Evolutionary conservation across 257 asterid genomes (phyloP).

Genomic region (Coffea eugenioides): DNA sequence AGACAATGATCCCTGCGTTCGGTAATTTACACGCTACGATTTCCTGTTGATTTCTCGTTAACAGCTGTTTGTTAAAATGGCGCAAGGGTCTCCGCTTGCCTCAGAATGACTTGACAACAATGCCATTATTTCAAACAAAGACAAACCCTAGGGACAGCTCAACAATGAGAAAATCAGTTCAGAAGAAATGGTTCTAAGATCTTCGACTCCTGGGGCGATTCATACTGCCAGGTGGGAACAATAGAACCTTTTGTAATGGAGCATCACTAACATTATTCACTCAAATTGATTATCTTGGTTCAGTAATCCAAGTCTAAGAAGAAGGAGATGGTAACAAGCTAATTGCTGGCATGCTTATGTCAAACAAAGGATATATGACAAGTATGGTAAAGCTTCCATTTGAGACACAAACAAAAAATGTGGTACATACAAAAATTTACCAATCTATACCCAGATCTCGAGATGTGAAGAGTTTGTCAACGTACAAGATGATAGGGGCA

Average conservation of each 20-base stretch:
- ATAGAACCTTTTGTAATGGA: background rate
- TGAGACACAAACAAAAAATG: background rate
- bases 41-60: background rate
- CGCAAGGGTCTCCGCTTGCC: background rate
- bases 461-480: constrained; percentile 66
- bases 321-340: background rate
- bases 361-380: background rate
- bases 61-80: background rate
- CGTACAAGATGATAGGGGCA: constrained; percentile 45
- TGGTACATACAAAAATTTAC: constrained; percentile 31
- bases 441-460: constrained; percentile 76
- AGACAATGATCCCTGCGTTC: background rate
- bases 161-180: background rate
- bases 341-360: background rate
- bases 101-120: background rate
- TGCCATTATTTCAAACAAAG: background rate
- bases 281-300: background rate
- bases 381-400: background rate
- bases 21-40: background rate
- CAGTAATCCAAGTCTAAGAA: background rate
- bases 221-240: background rate
- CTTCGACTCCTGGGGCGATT: background rate
- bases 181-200: background rate
- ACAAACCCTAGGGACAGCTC: background rate
- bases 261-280: background rate